Base-by-base conservation (phyloP, 225 moss, liverwort and hornwort genomes). In the Rhytidiadelphus loreus region DNA sequence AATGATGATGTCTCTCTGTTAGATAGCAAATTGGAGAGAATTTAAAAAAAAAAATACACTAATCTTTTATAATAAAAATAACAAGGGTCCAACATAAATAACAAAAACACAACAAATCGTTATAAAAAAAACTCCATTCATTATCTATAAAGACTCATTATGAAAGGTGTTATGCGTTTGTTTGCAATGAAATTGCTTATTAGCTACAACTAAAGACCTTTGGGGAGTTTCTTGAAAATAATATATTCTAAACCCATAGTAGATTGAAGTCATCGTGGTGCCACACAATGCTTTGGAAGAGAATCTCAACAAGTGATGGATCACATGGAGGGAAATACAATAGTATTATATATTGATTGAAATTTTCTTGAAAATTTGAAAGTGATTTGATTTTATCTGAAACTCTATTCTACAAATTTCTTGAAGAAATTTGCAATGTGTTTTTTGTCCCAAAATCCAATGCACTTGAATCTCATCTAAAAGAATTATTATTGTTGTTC, bases 281-380 rank as follows among this genome's bases (percentile, higher is more conserved):
- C 8, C 22, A 46, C 4, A 18, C 11, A 46, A 48, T 29, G 46
- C 46, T 46, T 76, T 50, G 0, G 8, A 0, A 3, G 23, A 37
- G 8, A 24, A 37, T 77, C 23, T 37, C 8, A 20, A 22, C 24
- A 55, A n/a, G 16, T 16, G 4, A 37, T n/a, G 7, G 7, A 26
- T 25, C 2, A 16, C 0, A 2, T 8, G 2, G 2, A 0, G 9
- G 7, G 32, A 14, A 33, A 48, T 8, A 50, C 20, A 32, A 20
- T 21, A 20, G 7, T 7, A 33, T 12, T 1, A 8, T 0, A 32
- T 33, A 50, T 2, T 12, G 20, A 50, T 33, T 75, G 13, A 5
- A 75, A 75, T 50, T 21, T 75, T 7, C 33, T 32, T 74, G 32
- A 48, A 74, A 75, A 32, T 50, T 75, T 75, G 75, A 75, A 33